These are phyloP conservation scores for Nannochloris sp. DNA, from an alignment of 139 green algal species.

Conservation along the genomic window DNA sequence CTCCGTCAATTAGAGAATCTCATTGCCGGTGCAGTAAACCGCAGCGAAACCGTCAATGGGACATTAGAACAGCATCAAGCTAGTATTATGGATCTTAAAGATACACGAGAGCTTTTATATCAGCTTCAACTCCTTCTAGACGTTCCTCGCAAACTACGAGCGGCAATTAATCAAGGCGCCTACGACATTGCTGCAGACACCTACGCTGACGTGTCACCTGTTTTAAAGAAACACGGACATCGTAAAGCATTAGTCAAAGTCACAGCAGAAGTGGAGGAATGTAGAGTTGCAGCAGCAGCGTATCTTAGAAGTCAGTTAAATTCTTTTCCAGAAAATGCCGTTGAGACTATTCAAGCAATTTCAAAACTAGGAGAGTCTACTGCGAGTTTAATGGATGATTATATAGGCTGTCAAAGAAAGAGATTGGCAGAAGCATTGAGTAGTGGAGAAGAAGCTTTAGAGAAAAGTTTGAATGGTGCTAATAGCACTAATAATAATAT, in stretches of 20 bases:
- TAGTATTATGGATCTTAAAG: conserved; percentile 80
- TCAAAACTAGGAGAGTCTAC: conserved; percentile 65
- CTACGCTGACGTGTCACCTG: conserved; percentile 64
- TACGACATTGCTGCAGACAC: conserved; percentile 61
- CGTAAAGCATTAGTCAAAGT: conserved; percentile 47
- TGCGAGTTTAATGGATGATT: conserved; percentile 47
- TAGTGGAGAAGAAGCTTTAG: conserved; percentile 26
- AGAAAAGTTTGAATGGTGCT: conserved; percentile 38
- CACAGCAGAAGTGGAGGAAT: conserved; percentile 50
- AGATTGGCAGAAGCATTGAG: conserved; percentile 49
- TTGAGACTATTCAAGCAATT: conserved; percentile 69
- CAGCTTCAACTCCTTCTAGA: conserved; percentile 80
- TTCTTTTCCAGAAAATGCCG: conserved; percentile 52
- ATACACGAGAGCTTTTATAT: conserved; percentile 62
- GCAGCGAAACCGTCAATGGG: conserved; percentile 65
- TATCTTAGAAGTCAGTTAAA: conserved; percentile 52
- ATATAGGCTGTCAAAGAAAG: conserved; percentile 50
- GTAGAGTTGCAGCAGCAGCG: conserved; percentile 29
- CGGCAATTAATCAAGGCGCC: conserved; percentile 53
- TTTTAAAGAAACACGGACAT: conserved; percentile 68
- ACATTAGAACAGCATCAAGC: conserved; percentile 70
- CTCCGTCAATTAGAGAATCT: conserved; percentile 6
- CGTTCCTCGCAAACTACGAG: conserved; percentile 56
- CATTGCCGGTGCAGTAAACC: conserved; percentile 38
- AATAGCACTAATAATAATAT: conserved; percentile 7